These are phyloP conservation scores for Kuraishia hungarica DNA, from an alignment of 805 yeast species.

Conservation along the genomic window DNA sequence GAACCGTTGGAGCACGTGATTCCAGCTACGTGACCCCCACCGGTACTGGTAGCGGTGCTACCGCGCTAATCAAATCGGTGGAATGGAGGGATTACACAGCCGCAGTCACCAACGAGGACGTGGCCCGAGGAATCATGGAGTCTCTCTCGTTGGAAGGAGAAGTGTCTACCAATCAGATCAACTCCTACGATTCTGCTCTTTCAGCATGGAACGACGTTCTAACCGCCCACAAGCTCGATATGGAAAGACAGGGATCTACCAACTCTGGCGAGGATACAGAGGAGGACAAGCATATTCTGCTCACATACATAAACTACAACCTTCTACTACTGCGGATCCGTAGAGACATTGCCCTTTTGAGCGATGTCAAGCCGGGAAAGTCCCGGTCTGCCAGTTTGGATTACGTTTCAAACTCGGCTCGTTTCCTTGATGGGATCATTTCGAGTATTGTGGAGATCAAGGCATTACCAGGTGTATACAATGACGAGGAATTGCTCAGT, in stretches of 20 bases:
- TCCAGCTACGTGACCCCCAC: slow-evolving; percentile 24
- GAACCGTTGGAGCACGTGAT: slow-evolving; percentile 26
- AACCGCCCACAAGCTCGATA: slow-evolving; percentile 47
- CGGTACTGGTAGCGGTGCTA: slow-evolving; percentile 11
- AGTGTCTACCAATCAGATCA: slow-evolving; percentile 26
- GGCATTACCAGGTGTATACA: slow-evolving; percentile 89
- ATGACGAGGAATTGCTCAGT: slow-evolving; percentile 59
- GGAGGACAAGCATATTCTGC: slow-evolving; percentile 65
- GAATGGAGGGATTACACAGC: slow-evolving; percentile 55
- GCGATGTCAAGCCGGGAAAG: slow-evolving; percentile 17
- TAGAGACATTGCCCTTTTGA: slow-evolving; percentile 51
- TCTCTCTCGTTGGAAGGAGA: slow-evolving; percentile 23
- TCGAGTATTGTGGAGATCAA: slow-evolving; percentile 48
- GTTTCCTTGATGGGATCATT: slow-evolving; percentile 42
- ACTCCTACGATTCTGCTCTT: slow-evolving; percentile 48
- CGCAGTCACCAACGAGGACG: slow-evolving; percentile 55
- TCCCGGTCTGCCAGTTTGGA: slow-evolving; percentile 18
- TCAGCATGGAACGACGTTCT: slow-evolving; percentile 65
- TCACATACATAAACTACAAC: slow-evolving; percentile 69
- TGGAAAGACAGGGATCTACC: slow-evolving; percentile 32
- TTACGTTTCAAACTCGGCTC: slow-evolving; percentile 31
- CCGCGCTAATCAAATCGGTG: slow-evolving; percentile 23
- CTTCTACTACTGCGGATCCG: slow-evolving; percentile 56
- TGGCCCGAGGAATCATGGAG: slow-evolving; percentile 50
- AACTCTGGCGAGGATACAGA: slow-evolving; percentile 46